Percentiles rank a stretch among this genome's conserved stretches.
phyloP scores from a whole-genome alignment of 2,329 filamentous ascomycete genomes.

The Sporothrix pallida region DNA sequence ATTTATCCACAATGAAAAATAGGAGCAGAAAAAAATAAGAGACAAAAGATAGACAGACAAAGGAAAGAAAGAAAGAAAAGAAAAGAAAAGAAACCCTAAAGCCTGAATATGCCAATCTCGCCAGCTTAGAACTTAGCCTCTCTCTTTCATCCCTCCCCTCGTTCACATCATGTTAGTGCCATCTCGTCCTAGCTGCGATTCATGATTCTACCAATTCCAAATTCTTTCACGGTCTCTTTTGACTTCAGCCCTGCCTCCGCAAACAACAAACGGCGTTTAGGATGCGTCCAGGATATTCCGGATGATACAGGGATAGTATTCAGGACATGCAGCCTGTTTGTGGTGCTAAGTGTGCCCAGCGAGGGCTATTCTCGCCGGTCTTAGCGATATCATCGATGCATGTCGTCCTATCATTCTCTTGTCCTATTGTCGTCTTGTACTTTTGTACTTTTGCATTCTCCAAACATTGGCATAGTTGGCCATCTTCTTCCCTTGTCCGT shows the following conservation, averaged over 20 bases:
- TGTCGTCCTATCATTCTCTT: too few species aligned
- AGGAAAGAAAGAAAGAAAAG: neutral
- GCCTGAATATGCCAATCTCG: neutral
- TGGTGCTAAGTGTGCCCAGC: neutral
- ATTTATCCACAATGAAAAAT: too few species aligned
- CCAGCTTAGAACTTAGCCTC: neutral
- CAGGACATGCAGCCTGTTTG: too few species aligned
- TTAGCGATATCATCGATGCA: neutral
- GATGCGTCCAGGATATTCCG: too few species aligned
- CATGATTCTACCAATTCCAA: neutral
- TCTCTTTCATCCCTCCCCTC: neutral
- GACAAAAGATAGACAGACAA: too few species aligned
- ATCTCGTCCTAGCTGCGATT: neutral
- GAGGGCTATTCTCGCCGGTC: neutral
- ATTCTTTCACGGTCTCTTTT: neutral
- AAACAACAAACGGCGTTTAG: neutral
- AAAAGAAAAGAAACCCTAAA: neutral
- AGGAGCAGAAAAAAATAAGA: neutral
- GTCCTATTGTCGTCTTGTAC: neutral
- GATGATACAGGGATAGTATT: too few species aligned
- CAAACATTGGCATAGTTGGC: neutral
- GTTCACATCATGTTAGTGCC: constrained; percentile 3
- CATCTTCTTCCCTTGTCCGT: neutral
- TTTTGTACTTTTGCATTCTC: neutral
- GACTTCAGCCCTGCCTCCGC: constrained; percentile 1